phyloP scores from a whole-genome alignment of 164 flowering plant species.

The Macadamia tetraphylla region DNA sequence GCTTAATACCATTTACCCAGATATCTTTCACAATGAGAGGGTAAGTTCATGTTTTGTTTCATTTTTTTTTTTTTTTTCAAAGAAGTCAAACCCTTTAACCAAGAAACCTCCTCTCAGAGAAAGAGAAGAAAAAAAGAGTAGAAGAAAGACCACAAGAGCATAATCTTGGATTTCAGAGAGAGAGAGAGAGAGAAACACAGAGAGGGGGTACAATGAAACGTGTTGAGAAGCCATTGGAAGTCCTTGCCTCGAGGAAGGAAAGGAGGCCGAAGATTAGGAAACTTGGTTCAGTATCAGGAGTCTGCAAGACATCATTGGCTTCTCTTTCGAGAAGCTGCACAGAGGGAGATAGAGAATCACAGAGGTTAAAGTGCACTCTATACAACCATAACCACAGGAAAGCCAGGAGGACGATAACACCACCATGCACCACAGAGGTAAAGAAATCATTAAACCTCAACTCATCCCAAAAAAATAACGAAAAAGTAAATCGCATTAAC shows the following conservation, averaged over 20 bases:
- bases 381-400: neutral
- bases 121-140: too few species aligned
- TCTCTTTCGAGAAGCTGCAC: neutral
- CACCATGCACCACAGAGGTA: neutral
- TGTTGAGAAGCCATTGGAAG: slow-evolving; percentile 10
- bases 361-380: neutral
- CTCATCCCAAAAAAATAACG: neutral
- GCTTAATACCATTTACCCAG: too few species aligned
- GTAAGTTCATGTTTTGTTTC: too few species aligned
- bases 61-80: neutral
- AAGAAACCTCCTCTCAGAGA: too few species aligned
- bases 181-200: neutral
- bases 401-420: neutral
- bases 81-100: too few species aligned
- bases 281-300: neutral
- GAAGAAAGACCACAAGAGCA: too few species aligned
- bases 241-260: slow-evolving; percentile 1
- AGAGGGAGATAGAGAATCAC: neutral
- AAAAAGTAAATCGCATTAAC: neutral
- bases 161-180: neutral
- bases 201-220: slow-evolving; percentile 3
- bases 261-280: neutral
- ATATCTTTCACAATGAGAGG: too few species aligned
- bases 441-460: neutral
- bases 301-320: neutral